Percentiles rank a stretch among this genome's conserved stretches.
These are phyloP conservation scores for Naegleria gruberi DNA, from an alignment of 208 protist species.

Conservation along the genomic window DNA sequence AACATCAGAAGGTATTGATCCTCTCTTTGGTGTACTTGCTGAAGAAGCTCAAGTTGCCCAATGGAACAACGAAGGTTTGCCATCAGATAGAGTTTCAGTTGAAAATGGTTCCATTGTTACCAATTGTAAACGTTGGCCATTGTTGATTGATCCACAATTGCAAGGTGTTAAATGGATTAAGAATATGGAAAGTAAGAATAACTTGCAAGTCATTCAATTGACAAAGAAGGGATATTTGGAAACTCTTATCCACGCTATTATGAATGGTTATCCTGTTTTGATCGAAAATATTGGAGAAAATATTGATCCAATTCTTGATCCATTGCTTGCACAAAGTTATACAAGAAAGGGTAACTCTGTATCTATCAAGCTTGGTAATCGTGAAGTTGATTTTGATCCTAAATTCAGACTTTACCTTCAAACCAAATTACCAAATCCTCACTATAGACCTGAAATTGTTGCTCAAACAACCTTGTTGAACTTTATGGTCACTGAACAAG, in stretches of 20 bases:
- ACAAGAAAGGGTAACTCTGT: conserved; percentile 41
- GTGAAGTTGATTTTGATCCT: conserved; percentile 52
- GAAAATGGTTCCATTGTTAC: conserved; percentile 71
- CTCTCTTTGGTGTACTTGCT: conserved; percentile 48
- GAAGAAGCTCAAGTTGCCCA: conserved; percentile 48
- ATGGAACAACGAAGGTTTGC: conserved; percentile 74
- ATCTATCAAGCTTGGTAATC: conserved; percentile 58
- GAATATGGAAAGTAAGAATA: conserved; percentile 44
- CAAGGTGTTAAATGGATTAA: conserved; percentile 76
- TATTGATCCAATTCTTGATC: conserved; percentile 74
- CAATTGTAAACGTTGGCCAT: conserved; percentile 68
- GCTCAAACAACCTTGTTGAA: conserved; percentile 82
- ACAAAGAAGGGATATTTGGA: conserved; percentile 39
- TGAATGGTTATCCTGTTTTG: conserved; percentile 37
- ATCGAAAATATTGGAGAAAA: conserved; percentile 66
- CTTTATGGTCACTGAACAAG: conserved; percentile 76
- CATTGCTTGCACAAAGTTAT: conserved; percentile 53
- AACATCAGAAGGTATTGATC: conserved; percentile 47
- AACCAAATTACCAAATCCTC: conserved; percentile 76
- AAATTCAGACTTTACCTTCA: conserved; percentile 72
- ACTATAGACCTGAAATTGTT: conserved; percentile 78
- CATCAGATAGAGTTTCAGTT: conserved; percentile 63
- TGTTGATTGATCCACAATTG: conserved; percentile 81
- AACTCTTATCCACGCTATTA: conserved; percentile 22
- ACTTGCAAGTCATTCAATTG: conserved; percentile 44